These are phyloP conservation scores for Grammothele lineata DNA, from an alignment of 768 basidiomycete species.

Conservation along the genomic window DNA sequence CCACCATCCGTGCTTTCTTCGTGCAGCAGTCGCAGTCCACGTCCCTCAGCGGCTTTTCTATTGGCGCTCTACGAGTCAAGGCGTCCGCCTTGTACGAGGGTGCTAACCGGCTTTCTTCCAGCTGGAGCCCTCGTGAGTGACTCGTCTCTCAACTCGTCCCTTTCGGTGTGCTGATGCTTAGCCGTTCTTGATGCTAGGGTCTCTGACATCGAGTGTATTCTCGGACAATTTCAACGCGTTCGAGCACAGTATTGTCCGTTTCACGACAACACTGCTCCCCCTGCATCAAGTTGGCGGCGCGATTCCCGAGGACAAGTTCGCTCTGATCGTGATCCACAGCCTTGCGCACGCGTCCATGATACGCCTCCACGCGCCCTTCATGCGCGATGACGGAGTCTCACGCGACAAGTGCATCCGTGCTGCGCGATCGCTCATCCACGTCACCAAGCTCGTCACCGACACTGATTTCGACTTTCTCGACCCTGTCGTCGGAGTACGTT, in stretches of 20 bases:
- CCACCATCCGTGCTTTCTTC: conserved; percentile 61
- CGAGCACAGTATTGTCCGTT: conserved; percentile 61
- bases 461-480: conserved; percentile 70
- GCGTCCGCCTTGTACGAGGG: conserved; percentile 72
- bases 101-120: conserved; percentile 55
- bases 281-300: conserved; percentile 58
- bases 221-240: conserved; percentile 56
- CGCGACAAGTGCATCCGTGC: conserved; percentile 67
- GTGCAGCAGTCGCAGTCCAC: conserved; percentile 46
- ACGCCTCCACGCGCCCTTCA: conserved; percentile 59
- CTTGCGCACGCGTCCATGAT: conserved; percentile 64
- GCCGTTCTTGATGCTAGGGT: conserved; percentile 24
- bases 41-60: conserved; percentile 51
- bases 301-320: conserved; percentile 54
- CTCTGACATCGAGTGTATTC: conserved; percentile 42
- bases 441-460: conserved; percentile 61
- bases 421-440: conserved; percentile 52
- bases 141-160: background rate
- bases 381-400: conserved; percentile 52
- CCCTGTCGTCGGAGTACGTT: conserved; percentile 69
- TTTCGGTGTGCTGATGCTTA: too few species aligned
- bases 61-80: conserved; percentile 64
- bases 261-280: conserved; percentile 59
- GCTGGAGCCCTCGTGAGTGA: conserved; percentile 55
- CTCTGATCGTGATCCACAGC: conserved; percentile 57